Percentiles rank a stretch among this genome's conserved stretches.
phyloP scores from a whole-genome alignment of 1,284 basidiomycete genomes.

The Heterobasidion parviporum region DNA sequence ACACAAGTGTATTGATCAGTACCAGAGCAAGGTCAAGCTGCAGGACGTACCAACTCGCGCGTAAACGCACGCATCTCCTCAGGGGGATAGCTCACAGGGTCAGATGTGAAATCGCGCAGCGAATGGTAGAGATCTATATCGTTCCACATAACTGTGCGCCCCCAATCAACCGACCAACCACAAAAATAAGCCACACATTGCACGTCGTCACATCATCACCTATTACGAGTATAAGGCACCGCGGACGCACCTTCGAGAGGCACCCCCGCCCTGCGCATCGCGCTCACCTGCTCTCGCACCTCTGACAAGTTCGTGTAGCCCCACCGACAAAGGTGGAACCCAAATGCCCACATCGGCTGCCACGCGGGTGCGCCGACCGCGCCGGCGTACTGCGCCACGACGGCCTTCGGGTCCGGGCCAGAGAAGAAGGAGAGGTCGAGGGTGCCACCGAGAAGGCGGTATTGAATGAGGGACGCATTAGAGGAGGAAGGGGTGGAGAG shows the following conservation, averaged over 20 bases:
- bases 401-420: conserved; percentile 54
- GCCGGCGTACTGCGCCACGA: conserved; percentile 60
- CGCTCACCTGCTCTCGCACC: conserved; percentile 35
- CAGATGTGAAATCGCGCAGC: conserved; percentile 60
- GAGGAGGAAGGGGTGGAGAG: conserved; percentile 46
- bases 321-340: conserved; percentile 63
- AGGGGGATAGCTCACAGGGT: conserved; percentile 54
- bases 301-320: conserved; percentile 34
- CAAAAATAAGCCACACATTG: too few species aligned
- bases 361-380: conserved; percentile 51
- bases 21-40: neutral
- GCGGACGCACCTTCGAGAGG: conserved; percentile 49
- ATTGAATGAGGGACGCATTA: conserved; percentile 50
- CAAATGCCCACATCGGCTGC: conserved; percentile 59
- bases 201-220: neutral
- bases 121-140: conserved; percentile 70
- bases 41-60: conserved; percentile 40
- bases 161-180: too few species aligned
- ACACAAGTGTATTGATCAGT: neutral
- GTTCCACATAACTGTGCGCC: conserved; percentile 56
- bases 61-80: conserved; percentile 59
- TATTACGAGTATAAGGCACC: neutral
- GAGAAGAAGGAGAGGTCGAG: conserved; percentile 68
- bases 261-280: conserved; percentile 55
- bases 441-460: conserved; percentile 56